Evolutionary conservation across 352 stramenopile species (phyloP).

Genomic region (Phytophthora pluvialis): DNA sequence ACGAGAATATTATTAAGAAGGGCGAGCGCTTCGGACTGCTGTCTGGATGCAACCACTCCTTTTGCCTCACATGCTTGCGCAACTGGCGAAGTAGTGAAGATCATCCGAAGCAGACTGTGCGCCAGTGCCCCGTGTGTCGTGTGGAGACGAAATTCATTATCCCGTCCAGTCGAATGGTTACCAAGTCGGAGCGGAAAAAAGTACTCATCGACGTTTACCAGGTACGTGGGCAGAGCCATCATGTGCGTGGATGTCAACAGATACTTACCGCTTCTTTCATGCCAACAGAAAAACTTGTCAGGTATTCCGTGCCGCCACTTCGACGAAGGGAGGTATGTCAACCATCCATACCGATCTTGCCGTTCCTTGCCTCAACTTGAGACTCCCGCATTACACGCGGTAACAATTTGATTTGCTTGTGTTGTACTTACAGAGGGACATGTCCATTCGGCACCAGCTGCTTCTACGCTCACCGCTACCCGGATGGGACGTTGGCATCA

Average conservation of each 20-base stretch:
- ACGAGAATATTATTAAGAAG: slow-evolving; percentile 77
- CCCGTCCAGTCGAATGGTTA: slow-evolving; percentile 83
- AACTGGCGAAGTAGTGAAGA: slow-evolving; percentile 74
- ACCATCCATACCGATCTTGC: slow-evolving; percentile 4
- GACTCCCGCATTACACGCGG: slow-evolving; percentile 6
- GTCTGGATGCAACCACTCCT: slow-evolving; percentile 81
- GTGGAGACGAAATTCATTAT: slow-evolving; percentile 87
- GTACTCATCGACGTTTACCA: slow-evolving; percentile 73
- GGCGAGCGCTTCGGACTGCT: slow-evolving; percentile 85
- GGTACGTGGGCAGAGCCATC: slow-evolving; percentile 44
- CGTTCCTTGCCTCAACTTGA: background rate
- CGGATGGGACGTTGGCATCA: slow-evolving; percentile 62
- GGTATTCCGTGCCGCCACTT: slow-evolving; percentile 87
- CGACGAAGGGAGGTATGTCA: slow-evolving; percentile 70
- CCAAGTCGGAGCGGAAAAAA: slow-evolving; percentile 66
- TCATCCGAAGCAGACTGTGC: slow-evolving; percentile 81
- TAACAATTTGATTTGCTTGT: slow-evolving; percentile 23
- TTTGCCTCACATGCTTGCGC: slow-evolving; percentile 85
- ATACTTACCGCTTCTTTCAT: slow-evolving; percentile 13
- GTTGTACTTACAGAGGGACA: slow-evolving; percentile 48
- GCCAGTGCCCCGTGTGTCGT: slow-evolving; percentile 79
- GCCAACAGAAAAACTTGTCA: slow-evolving; percentile 63
- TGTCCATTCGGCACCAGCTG: slow-evolving; percentile 90
- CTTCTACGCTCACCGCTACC: slow-evolving; percentile 85
- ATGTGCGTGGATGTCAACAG: background rate